A percentile compares a stretch with the other conserved stretches of the same genome.
phyloP scores from a whole-genome alignment of 352 stramenopile genomes.

The Phytophthora brassicae region DNA sequence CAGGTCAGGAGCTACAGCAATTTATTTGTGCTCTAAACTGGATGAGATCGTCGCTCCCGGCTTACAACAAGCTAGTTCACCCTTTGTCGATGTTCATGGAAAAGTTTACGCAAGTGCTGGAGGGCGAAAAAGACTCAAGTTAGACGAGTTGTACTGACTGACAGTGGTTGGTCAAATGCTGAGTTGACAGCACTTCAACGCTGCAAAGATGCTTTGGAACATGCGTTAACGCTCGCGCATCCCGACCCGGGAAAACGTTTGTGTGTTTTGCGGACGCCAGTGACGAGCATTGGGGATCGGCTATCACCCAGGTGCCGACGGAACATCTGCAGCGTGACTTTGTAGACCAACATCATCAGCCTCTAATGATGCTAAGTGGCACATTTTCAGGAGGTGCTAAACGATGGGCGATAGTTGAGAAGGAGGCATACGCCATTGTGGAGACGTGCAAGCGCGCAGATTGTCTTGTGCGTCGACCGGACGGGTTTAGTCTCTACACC shows the following conservation, averaged over 20 bases:
- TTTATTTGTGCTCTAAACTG: slow-evolving; percentile 7
- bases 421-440: slow-evolving; percentile 8
- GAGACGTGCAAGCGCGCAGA: slow-evolving; percentile 4
- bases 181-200: too few species aligned
- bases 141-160: too few species aligned
- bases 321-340: neutral
- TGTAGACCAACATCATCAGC: slow-evolving; percentile 7
- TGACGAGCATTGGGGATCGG: slow-evolving; percentile 1
- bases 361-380: slow-evolving; percentile 10
- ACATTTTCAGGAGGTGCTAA: slow-evolving; percentile 3
- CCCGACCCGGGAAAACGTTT: neutral
- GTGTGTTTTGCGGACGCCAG: slow-evolving; percentile 1
- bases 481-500: slow-evolving; percentile 6
- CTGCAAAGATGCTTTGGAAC: neutral
- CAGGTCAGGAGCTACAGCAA: slow-evolving; percentile 2
- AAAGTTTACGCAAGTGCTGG: slow-evolving; percentile 2
- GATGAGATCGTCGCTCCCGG: neutral
- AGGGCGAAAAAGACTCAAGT: slow-evolving; percentile 6
- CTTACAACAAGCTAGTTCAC: slow-evolving; percentile 4
- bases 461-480: slow-evolving; percentile 1
- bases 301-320: neutral
- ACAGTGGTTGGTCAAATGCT: neutral
- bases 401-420: slow-evolving; percentile 9
- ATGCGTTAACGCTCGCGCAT: slow-evolving; percentile 1
- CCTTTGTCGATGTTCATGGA: slow-evolving; percentile 2